Evolutionary conservation across 805 yeast species (phyloP).

Genomic region (Candida xiaguanensis): DNA sequence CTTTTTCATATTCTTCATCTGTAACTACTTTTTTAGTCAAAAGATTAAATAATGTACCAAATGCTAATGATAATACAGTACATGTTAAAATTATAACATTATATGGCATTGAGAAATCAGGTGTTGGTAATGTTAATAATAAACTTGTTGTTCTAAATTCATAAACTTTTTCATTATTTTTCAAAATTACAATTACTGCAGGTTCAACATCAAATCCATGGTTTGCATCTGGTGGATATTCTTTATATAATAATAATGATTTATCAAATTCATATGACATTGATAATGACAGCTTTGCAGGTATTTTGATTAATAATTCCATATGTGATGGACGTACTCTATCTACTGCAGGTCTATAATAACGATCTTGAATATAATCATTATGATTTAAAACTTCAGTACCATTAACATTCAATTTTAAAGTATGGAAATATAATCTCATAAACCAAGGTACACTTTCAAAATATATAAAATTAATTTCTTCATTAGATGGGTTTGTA

Average conservation of each 20-base stretch:
- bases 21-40: slow-evolving; percentile 71
- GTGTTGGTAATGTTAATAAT: slow-evolving; percentile 84
- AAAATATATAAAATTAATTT: slow-evolving; percentile 56
- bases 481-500: slow-evolving; percentile 55
- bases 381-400: slow-evolving; percentile 16
- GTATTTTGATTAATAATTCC: slow-evolving; percentile 64
- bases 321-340: slow-evolving; percentile 78
- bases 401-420: slow-evolving; percentile 35
- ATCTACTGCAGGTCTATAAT: slow-evolving; percentile 76
- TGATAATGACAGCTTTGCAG: slow-evolving; percentile 58
- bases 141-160: slow-evolving; percentile 81
- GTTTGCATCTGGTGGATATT: slow-evolving; percentile 99
- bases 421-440: slow-evolving; percentile 73
- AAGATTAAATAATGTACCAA: slow-evolving; percentile 81
- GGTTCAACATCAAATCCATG: slow-evolving; percentile 96
- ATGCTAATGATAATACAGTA: slow-evolving; percentile 87
- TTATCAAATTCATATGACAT: slow-evolving; percentile 82
- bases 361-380: slow-evolving; percentile 44
- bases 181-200: slow-evolving; percentile 65
- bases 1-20: slow-evolving; percentile 52
- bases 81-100: slow-evolving; percentile 93
- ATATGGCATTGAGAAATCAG: slow-evolving; percentile 98
- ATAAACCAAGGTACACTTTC: slow-evolving; percentile 94
- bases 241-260: slow-evolving; percentile 75
- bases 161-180: slow-evolving; percentile 28